Evolutionary conservation across 305 asterid genomes (phyloP).

Genomic region (Solanum hybrid): DNA sequence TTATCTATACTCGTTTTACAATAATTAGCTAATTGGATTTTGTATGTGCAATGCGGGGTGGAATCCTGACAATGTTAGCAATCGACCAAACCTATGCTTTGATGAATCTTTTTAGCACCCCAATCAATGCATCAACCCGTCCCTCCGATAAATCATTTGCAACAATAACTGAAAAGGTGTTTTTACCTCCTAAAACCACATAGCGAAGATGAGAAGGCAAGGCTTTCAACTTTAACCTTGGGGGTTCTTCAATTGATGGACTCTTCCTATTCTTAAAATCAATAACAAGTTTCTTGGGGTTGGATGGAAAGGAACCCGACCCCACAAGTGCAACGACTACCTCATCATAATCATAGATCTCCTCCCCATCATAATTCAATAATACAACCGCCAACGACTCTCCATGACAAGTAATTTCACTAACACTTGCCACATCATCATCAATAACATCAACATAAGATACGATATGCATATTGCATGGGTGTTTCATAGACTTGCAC

Average conservation of each 20-base stretch:
- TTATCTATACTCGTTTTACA: background rate
- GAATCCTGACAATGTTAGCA: background rate
- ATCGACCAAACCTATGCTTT: background rate
- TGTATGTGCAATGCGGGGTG: background rate
- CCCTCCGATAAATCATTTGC: background rate
- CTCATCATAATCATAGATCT: background rate
- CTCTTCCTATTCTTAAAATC: background rate
- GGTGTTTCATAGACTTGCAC: background rate
- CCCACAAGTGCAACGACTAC: background rate
- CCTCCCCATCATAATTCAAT: background rate
- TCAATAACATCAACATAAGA: background rate
- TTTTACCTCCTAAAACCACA: background rate
- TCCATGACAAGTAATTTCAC: background rate
- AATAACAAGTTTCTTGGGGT: background rate
- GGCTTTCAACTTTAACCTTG: background rate
- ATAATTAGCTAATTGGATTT: background rate
- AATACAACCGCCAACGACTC: background rate
- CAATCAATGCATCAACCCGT: background rate
- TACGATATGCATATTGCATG: background rate
- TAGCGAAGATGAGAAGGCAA: background rate
- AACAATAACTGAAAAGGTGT: background rate
- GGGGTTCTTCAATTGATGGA: background rate
- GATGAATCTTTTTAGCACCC: background rate
- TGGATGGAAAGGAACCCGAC: background rate
- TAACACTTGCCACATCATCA: background rate